These are phyloP conservation scores for Monosporozyma aquatica DNA, from an alignment of 805 yeast species.

Conservation along the genomic window DNA sequence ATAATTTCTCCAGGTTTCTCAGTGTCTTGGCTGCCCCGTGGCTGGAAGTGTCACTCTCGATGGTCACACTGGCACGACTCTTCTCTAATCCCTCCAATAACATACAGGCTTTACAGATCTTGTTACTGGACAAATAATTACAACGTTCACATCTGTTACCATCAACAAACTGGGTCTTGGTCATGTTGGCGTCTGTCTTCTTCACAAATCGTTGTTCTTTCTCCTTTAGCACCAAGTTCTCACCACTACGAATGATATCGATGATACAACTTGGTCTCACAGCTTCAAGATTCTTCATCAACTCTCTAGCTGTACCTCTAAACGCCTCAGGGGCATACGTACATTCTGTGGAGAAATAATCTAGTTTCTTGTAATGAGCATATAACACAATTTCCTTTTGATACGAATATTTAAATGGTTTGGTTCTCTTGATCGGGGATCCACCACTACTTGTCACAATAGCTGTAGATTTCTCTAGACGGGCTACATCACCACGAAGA, in stretches of 20 bases:
- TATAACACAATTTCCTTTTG: slow-evolving; percentile 95
- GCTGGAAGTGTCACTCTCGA: slow-evolving; percentile 38
- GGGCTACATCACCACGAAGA: slow-evolving; percentile 89
- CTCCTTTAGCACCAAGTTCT: slow-evolving; percentile 59
- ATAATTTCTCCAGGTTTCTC: slow-evolving; percentile 3
- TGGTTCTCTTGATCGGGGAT: slow-evolving; percentile 85
- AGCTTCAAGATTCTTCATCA: slow-evolving; percentile 82
- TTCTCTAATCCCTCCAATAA: slow-evolving; percentile 75
- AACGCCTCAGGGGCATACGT: slow-evolving; percentile 98
- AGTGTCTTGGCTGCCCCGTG: slow-evolving; percentile 5
- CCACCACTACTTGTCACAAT: slow-evolving; percentile 77
- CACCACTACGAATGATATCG: slow-evolving; percentile 93
- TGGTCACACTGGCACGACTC: slow-evolving; percentile 53
- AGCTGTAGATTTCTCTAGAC: slow-evolving; percentile 80
- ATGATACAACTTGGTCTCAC: slow-evolving; percentile 87
- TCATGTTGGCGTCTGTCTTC: slow-evolving; percentile 17
- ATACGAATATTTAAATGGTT: slow-evolving; percentile 91
- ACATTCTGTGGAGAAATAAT: slow-evolving; percentile 95
- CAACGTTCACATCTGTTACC: slow-evolving; percentile 80
- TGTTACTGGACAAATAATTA: slow-evolving; percentile 84
- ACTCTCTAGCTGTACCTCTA: slow-evolving; percentile 90
- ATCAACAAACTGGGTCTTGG: slow-evolving; percentile 34
- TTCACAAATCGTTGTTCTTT: slow-evolving; percentile 33
- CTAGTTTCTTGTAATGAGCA: slow-evolving; percentile 92
- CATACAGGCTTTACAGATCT: slow-evolving; percentile 87